Conservation (phyloP, 805 yeast genomes). For the Pichia phayaonensis region DNA sequence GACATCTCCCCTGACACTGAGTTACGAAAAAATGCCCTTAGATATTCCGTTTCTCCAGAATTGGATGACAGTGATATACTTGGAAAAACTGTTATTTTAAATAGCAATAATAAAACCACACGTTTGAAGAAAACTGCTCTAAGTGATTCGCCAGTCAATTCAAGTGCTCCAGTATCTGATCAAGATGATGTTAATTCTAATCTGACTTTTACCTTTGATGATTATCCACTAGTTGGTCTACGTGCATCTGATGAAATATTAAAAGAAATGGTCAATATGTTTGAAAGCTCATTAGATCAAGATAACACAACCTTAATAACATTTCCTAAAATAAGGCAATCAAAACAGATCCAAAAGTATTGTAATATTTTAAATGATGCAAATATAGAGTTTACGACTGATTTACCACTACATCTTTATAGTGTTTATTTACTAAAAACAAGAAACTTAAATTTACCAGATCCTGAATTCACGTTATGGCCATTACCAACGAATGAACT, state of each 20-base stretch:
- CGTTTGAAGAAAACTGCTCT: neutral
- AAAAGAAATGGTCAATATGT: neutral
- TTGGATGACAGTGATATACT: neutral
- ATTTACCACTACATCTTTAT: conserved; percentile 60
- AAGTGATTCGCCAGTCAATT: neutral
- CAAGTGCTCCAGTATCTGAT: neutral
- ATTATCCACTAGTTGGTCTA: neutral
- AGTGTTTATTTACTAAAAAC: conserved; percentile 40
- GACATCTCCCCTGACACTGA: neutral
- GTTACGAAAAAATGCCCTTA: too few species aligned
- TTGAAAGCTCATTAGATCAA: neutral
- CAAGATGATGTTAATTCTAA: neutral
- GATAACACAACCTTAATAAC: neutral
- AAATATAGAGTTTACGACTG: conserved; percentile 45
- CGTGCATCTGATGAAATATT: neutral
- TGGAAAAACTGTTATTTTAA: neutral
- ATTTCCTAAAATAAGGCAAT: neutral
- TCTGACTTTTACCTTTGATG: neutral
- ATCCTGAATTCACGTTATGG: conserved; percentile 6
- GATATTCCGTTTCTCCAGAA: too few species aligned
- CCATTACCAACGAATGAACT: conserved; percentile 5
- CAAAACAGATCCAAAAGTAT: neutral
- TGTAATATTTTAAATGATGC: conserved; percentile 26
- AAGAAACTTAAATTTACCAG: conserved; percentile 7
- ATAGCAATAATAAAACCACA: neutral